phyloP scores from a whole-genome alignment of 225 moss, liverwort and hornwort species.

The Pseudisothecium myosuroides region DNA sequence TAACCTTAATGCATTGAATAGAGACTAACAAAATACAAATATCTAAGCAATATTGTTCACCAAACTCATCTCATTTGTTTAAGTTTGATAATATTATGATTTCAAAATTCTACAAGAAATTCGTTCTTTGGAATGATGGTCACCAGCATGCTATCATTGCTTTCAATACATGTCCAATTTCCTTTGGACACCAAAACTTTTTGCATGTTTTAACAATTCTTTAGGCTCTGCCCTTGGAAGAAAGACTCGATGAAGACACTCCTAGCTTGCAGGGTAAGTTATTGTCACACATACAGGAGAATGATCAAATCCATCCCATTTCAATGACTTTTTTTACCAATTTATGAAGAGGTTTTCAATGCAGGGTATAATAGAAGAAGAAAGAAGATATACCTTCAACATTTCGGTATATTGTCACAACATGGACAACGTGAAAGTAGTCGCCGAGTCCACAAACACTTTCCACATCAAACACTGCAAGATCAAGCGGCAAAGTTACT shows the following conservation, averaged over 20 bases:
- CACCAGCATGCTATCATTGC: no score
- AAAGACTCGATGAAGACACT: not conserved
- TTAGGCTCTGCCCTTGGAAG: not conserved
- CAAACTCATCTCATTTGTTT: no score
- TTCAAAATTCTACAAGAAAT: no score
- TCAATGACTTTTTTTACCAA: not conserved
- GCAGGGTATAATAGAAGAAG: not conserved
- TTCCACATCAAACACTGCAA: not conserved
- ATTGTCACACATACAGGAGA: rapidly evolving
- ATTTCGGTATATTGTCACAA: not conserved
- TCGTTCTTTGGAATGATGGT: no score
- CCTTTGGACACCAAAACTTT: no score
- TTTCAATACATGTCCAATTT: no score
- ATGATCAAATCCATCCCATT: not conserved
- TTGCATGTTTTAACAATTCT: not conserved
- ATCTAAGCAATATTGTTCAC: not conserved
- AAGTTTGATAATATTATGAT: no score
- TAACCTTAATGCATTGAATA: not conserved
- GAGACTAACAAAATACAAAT: not conserved
- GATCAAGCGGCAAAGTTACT: not conserved
- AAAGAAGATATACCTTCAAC: constrained; percentile 10
- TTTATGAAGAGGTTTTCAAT: not conserved
- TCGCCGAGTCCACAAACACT: not conserved
- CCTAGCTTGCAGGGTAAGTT: not conserved
- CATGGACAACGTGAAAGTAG: not conserved